Base-by-base conservation (phyloP, 179 eudicot species). In the Actinidia chinensis region DNA sequence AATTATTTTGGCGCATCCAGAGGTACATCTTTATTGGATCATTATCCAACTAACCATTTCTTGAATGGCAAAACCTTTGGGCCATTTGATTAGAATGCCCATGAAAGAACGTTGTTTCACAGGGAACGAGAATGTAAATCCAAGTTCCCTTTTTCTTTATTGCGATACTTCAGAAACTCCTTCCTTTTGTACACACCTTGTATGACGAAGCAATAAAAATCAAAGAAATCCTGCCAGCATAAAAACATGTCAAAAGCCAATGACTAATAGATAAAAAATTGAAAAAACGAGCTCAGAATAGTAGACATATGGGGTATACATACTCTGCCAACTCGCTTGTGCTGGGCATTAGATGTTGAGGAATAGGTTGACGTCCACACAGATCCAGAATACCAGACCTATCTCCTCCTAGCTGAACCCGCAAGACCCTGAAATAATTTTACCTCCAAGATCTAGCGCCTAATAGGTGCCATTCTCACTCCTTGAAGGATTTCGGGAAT, bases 101-200 rank as follows among this genome's bases (percentile, higher is more conserved):
- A 88, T 79, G 25, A 90, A 79, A 51, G 98, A 90, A 22, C 76
- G 84, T 81, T 96, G 98, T 79, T 87, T 96, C 80, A 94, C 90
- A 23, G 99, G 99, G 82, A 94, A 96, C 50, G 99, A 94, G 78
- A 96, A 96, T 74, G 99, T 91, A 75, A 94, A 89, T 18, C 98
- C 98, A 67, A 96, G 89, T 79, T 91, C 91, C 78, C 89, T 90
- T 81, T 79, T 87, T 71, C 84, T 73, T 28, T 18, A 71, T 71
- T 84, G 64, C 65, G 91, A 76, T 47, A 51, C 60, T 67, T 85
- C 88, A 42, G 80, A 77, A 71, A 58, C 75, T 23, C 71, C 78
- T 44, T 43, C 88, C 84, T 83, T 86, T 59, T 88, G 88, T 23
- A 89, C 90, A 79, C 94, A 94, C 46, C 80, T 79, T 83, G 86